Evolutionary conservation across 169 alveolate genomes (phyloP), one percentile per base, ranked within the genome.

Genomic region (Eimeria brunetti): DNA sequence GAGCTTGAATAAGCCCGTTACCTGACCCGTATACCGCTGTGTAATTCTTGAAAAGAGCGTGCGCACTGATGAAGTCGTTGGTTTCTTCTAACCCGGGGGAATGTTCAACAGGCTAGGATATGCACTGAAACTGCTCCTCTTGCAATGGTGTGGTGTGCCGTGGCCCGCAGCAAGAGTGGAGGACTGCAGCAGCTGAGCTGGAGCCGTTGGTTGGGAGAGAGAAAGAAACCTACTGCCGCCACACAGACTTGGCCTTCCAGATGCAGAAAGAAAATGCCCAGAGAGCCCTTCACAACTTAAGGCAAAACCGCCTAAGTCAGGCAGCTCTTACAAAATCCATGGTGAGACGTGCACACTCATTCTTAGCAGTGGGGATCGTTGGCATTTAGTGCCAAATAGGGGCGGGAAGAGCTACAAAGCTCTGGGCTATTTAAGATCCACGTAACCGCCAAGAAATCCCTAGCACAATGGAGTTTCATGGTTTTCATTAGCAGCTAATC

Each of bases 281-380:
- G n/a, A 46, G 56, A 44, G 67, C 38, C 2, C 75, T 86, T 38
- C 83, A 30, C 44, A 75, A 41, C 27, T 41, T 62, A 38, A 18
- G 67, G 62, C 67, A 86, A 41, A 56, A 75, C 83, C 93, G 83
- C 67, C 93, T 16, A 33, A 86, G 62, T 30, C 93, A 86, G 83
- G 67, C 93, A 41, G 93, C 84, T 62, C 83, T 86, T 27, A 64
- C 81, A 36, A 86, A 62, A 67, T n/a, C 81, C 38, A 22, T 86
- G 83, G 93, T 86, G 49, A 86, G 93, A 20, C 60, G 27, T 33
- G 56, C 91, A 22, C 16, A 83, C 20, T 22, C 3, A 27, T 78
- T 46, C 38, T 73, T 24, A 38, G 18, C 0, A 20, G 33, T 38
- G 20, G 36, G 6, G 38, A 1, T 38, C 2, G 3, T 22, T 73